Base-by-base conservation (phyloP, 768 basidiomycete genomes). In the Russula vinacea region DNA sequence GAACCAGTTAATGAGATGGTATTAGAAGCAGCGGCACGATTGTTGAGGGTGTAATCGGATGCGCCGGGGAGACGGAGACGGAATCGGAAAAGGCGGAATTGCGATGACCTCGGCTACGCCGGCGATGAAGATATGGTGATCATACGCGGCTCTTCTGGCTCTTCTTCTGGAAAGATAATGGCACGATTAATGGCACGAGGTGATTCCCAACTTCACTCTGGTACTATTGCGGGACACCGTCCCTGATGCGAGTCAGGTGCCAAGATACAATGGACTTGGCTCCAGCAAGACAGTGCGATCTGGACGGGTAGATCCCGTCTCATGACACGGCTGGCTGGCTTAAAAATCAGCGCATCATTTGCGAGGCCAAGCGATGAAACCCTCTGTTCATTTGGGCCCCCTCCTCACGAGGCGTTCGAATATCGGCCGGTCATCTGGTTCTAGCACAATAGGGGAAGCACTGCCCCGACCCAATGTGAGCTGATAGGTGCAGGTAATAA, bases 281-380 rank as follows among this genome's bases (percentile, higher is more conserved):
- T 44, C 51, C n/a, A 14, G 33, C 52, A 16, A 33, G 39, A 40
- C 47, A 35, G 19, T n/a, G 55, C 9, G 35, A 35, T 47, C 55
- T n/a, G 39, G 37, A 47, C 13, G 6, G 42, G 22, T 63, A 29
- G 56, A 29, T 44, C 40, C 49, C 14, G 16, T 52, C 50, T 52
- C 55, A 55, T 33, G 40, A 50, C 54, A 56, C 22, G 49, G 35
- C 24, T 56, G 47, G 59, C 49, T 47, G 55, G 64, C 64, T 56
- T 54, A 56, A 60, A 56, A 50, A 56, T 45, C 64, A 61, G 64
- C 55, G 32, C 47, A 40, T 19, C 40, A 55, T 40, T 49, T 56
- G 26, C 49, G n/a, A 50, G 42, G 57, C n/a, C 57, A 47, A 29
- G 45, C 45, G 19, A 59, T 19, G 17, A 42, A 59, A 45, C 33